phyloP scores from a whole-genome alignment of 2,329 filamentous ascomycete genomes.

The Didymella exigua region DNA sequence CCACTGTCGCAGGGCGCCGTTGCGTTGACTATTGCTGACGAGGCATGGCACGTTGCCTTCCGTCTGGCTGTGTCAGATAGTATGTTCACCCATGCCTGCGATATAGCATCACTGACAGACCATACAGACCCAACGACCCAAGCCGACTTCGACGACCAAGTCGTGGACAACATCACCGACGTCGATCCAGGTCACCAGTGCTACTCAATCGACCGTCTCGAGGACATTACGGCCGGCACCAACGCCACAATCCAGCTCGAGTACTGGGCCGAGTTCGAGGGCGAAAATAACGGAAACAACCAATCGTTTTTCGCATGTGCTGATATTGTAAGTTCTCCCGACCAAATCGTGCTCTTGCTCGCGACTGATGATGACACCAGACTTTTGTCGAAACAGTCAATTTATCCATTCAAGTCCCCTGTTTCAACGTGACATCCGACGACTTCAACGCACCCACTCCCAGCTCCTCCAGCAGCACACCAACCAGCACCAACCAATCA shows the following conservation, averaged over 20 bases:
- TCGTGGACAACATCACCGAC: constrained; percentile 46
- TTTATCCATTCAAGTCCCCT: constrained; percentile 52
- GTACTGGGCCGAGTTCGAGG: constrained; percentile 52
- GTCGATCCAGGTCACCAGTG: constrained; percentile 54
- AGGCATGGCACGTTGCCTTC: constrained; percentile 61
- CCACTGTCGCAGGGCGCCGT: constrained; percentile 63
- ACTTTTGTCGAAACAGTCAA: constrained; percentile 49
- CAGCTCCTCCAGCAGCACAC: constrained; percentile 14
- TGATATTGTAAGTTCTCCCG: constrained; percentile 45
- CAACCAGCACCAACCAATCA: constrained; percentile 31
- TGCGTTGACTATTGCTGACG: constrained; percentile 62
- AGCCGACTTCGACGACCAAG: constrained; percentile 48
- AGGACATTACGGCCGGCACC: constrained; percentile 45
- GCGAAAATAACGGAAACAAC: constrained; percentile 45
- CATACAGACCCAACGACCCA: constrained; percentile 46
- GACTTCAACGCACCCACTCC: constrained; percentile 40
- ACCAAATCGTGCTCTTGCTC: background rate
- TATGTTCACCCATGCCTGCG: constrained; percentile 35
- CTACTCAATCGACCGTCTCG: constrained; percentile 47
- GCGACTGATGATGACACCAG: background rate
- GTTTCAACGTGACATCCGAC: constrained; percentile 55
- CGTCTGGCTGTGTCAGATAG: constrained; percentile 60
- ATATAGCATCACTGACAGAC: background rate
- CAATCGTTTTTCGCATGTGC: constrained; percentile 56
- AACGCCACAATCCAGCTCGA: constrained; percentile 56